Evolutionary conservation across 1,139 yeast genomes (phyloP), one percentile per base, ranked within the genome.

Genomic region (Zygosaccharomyces pseudobailii): DNA sequence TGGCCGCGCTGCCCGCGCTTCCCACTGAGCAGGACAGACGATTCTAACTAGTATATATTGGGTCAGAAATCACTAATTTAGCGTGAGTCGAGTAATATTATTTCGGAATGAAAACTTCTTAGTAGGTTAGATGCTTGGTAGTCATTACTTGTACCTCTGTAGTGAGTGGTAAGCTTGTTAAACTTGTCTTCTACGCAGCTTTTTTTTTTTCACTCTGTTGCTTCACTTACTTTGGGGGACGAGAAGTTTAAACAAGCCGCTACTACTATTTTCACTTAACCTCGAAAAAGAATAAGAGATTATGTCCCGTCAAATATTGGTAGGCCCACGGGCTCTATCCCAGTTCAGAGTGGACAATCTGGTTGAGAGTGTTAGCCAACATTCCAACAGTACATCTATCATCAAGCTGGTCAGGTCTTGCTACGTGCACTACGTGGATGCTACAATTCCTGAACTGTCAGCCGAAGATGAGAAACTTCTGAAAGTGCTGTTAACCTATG

Each of bases 311-410:
- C 75, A 84, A 66, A 76, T 85, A 57, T 74, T 87, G 56, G 85
- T 96, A 44, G 98, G 98, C 51, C 95, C 97, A 45, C 79, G 78
- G 64, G 97, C 97, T 54, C 76, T 90, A 65, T 89, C 97, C 45
- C 78, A 78, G 45, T 92, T 92, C 69, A 80, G 98, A 70, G 82
- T 89, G 57, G 78, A 80, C 53, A 83, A 77, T 57, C 74, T 89
- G 71, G 73, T 80, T 57, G 77, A 78, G 59, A 90, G 84, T 59
- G 79, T 90, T 69, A 86, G 87, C 69, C 75, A 81, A 49, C 80
- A 79, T 63, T 76, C 85, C 24, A 56, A 60, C 36, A 53, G 59
- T 43, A 48, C 55, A n/a, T 56, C 67, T 5, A 81, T 84, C 45
- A 84, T 88, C 46, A 78, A 78, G 40, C 80, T 80, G 41, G 80